These are phyloP conservation scores for Verticillium zaregamsianum DNA, from an alignment of 2,329 filamentous ascomycete genomes.

Conservation along the genomic window DNA sequence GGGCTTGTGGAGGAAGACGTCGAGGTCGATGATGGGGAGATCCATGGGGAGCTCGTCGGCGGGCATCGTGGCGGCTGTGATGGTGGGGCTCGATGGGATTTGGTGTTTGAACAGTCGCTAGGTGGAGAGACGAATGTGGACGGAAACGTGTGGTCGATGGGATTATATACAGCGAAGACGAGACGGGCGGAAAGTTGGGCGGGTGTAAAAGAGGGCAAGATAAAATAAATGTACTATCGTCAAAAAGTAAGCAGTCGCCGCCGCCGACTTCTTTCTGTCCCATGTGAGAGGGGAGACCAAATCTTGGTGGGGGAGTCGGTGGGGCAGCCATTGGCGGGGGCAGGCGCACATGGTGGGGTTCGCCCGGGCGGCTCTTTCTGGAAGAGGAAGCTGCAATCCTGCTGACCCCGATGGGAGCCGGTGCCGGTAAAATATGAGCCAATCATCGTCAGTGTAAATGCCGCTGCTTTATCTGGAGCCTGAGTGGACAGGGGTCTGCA, in stretches of 20 bases:
- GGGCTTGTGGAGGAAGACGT: constrained; percentile 46
- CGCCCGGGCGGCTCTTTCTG: neutral
- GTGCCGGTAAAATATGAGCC: neutral
- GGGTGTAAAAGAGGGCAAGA: neutral
- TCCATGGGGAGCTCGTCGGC: constrained; percentile 41
- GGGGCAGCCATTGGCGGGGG: neutral
- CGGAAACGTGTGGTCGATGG: neutral
- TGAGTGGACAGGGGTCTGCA: neutral
- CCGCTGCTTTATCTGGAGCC: neutral
- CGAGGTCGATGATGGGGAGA: constrained; percentile 55
- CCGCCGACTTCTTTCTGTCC: neutral
- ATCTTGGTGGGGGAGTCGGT: neutral
- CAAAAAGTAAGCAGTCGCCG: neutral
- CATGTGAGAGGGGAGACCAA: neutral
- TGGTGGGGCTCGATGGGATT: neutral
- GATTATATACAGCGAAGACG: neutral
- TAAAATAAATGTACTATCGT: neutral
- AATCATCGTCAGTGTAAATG: neutral
- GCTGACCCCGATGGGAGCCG: neutral
- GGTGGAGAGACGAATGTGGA: neutral
- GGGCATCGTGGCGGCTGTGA: constrained; percentile 14
- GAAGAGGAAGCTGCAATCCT: constrained; percentile 1
- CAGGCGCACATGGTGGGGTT: neutral
- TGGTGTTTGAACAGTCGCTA: neutral
- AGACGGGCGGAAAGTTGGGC: neutral